phyloP scores from a whole-genome alignment of 257 asterid species.

The Phtheirospermum japonicum region DNA sequence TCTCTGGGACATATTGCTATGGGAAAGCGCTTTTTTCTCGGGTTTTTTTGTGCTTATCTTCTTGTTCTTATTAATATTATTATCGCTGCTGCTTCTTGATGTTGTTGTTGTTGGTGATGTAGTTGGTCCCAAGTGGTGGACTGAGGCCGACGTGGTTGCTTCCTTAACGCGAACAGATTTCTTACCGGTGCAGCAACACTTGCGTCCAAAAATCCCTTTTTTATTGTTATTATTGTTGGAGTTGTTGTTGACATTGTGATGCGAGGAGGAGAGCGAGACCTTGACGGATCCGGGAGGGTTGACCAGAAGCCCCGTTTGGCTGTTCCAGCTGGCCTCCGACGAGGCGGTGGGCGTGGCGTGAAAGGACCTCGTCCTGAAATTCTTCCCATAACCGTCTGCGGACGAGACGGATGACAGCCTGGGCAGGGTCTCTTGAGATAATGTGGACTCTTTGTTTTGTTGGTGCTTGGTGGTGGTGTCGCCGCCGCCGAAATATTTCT shows the following conservation, averaged over 20 bases:
- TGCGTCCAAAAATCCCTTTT: slow-evolving; percentile 57
- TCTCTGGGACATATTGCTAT: neutral
- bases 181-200: slow-evolving; percentile 72
- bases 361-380: slow-evolving; percentile 49
- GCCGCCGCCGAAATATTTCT: slow-evolving; percentile 79
- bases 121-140: no score
- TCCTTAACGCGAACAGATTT: slow-evolving; percentile 64
- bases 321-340: slow-evolving; percentile 93
- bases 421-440: slow-evolving; percentile 18
- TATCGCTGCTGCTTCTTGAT: no score
- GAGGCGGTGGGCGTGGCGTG: slow-evolving; percentile 84
- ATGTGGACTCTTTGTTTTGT: neutral
- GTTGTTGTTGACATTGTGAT: no score
- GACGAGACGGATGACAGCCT: slow-evolving; percentile 51
- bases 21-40: neutral
- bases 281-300: slow-evolving; percentile 54
- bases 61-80: neutral
- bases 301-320: slow-evolving; percentile 67
- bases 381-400: slow-evolving; percentile 48
- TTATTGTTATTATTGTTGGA: slow-evolving; percentile 21
- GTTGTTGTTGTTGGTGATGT: no score
- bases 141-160: slow-evolving; percentile 10
- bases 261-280: slow-evolving; percentile 33
- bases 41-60: neutral
- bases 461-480: slow-evolving; percentile 25